Evolutionary conservation across 1,284 basidiomycete species (phyloP).

Genomic region (Ustilago xerochloae): DNA sequence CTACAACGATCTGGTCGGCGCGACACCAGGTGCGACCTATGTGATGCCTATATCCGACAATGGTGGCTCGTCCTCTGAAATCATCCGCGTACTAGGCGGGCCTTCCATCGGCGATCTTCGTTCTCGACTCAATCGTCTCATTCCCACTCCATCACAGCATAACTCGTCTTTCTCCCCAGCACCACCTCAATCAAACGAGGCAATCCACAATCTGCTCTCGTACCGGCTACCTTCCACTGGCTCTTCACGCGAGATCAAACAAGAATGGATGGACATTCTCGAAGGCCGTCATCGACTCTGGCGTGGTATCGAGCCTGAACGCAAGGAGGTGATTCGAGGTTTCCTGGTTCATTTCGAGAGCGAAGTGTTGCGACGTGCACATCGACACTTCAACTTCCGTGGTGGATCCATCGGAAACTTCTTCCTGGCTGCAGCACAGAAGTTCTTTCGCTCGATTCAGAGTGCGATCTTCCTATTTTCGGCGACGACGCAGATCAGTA

Average conservation of each 20-base stretch:
- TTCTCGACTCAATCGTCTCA: conserved; percentile 82
- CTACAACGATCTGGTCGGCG: conserved; percentile 71
- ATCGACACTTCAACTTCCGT: conserved; percentile 65
- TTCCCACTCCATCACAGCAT: conserved; percentile 73
- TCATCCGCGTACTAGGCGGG: conserved; percentile 61
- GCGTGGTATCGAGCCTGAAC: conserved; percentile 87
- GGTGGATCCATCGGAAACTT: conserved; percentile 65
- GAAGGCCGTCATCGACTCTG: conserved; percentile 87
- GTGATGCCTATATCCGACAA: conserved; percentile 77
- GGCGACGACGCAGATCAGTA: conserved; percentile 79
- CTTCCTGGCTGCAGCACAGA: conserved; percentile 62
- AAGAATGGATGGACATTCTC: conserved; percentile 90
- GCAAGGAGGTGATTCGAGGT: conserved; percentile 87
- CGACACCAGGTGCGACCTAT: conserved; percentile 70
- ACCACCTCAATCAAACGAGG: conserved; percentile 62
- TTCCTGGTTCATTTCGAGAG: conserved; percentile 82
- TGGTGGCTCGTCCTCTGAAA: conserved; percentile 68
- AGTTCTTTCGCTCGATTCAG: conserved; percentile 69
- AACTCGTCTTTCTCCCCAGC: conserved; percentile 70
- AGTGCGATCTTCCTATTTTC: conserved; percentile 96
- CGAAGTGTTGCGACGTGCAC: conserved; percentile 82
- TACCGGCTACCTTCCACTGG: conserved; percentile 80
- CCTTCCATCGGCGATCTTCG: conserved; percentile 72
- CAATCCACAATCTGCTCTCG: conserved; percentile 80
- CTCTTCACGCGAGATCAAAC: conserved; percentile 81